Evolutionary conservation across 139 green algal genomes (phyloP).

Genomic region (Closterium sp.): DNA sequence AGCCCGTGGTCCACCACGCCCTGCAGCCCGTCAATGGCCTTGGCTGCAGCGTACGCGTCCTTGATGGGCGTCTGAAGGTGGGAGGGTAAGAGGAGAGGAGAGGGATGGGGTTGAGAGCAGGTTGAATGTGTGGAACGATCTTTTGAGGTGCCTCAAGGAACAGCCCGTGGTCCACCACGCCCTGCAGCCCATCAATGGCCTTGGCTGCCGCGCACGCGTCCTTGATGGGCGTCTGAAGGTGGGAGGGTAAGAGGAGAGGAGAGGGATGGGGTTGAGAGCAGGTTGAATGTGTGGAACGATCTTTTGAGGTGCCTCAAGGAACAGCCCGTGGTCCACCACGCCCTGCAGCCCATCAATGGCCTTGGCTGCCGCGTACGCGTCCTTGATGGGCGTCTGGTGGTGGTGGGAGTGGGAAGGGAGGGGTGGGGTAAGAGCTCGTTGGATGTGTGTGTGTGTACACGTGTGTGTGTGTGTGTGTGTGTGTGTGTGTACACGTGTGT

Average conservation of each 20-base stretch:
- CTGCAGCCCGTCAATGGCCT: conserved; percentile 79
- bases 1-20: conserved; percentile 98
- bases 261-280: too few species aligned
- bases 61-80: conserved; percentile 47
- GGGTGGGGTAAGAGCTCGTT: not conserved
- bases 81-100: not conserved
- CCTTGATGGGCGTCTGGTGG: conserved; percentile 58
- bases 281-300: conserved; percentile 63
- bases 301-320: too few species aligned
- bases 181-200: conserved; percentile 80
- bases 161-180: conserved; percentile 97
- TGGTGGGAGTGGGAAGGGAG: conserved; percentile 1
- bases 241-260: not conserved
- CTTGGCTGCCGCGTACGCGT: conserved; percentile 63
- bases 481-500: too few species aligned
- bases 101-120: too few species aligned
- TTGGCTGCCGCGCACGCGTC: conserved; percentile 64
- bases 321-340: conserved; percentile 98
- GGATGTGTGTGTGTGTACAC: too few species aligned
- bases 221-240: conserved; percentile 48
- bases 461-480: too few species aligned
- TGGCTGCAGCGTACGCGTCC: conserved; percentile 62
- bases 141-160: conserved; percentile 77
- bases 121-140: conserved; percentile 56
- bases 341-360: conserved; percentile 83